Conservation (phyloP, 2,329 filamentous ascomycete species). For the Hypoxylon rubiginosum region DNA sequence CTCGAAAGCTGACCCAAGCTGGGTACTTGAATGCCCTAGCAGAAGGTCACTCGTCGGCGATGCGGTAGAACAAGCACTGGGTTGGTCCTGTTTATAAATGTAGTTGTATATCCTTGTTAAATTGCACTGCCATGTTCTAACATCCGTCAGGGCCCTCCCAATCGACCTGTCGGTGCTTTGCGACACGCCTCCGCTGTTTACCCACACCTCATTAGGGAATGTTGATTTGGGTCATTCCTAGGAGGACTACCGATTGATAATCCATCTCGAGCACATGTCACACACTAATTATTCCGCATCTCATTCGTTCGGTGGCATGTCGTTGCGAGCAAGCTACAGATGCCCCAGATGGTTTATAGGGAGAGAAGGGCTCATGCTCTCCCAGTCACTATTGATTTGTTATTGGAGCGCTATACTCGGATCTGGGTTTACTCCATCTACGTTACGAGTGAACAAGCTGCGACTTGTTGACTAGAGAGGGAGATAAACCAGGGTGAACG, state of each 20-base stretch:
- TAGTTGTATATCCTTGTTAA: neutral
- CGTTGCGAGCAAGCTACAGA: neutral
- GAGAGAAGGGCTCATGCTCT: neutral
- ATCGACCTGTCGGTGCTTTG: neutral
- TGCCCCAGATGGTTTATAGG: neutral
- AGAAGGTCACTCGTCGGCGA: conserved; percentile 36
- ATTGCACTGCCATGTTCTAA: neutral
- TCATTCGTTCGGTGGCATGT: neutral
- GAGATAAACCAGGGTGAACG: neutral
- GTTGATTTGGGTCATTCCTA: neutral
- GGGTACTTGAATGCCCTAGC: conserved; percentile 57
- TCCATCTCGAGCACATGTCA: neutral
- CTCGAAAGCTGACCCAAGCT: conserved; percentile 53
- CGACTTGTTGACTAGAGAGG: neutral
- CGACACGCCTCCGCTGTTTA: neutral
- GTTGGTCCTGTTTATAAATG: neutral
- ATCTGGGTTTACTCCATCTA: neutral
- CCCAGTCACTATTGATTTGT: neutral
- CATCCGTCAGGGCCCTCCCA: neutral
- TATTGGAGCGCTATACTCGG: too few species aligned
- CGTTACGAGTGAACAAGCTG: neutral
- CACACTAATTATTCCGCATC: neutral
- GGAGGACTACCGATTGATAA: neutral
- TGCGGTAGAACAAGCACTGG: conserved; percentile 31
- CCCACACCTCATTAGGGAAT: neutral